These are phyloP conservation scores for Botrytis medusae DNA, from an alignment of 2,329 filamentous ascomycete genomes.

Conservation along the genomic window DNA sequence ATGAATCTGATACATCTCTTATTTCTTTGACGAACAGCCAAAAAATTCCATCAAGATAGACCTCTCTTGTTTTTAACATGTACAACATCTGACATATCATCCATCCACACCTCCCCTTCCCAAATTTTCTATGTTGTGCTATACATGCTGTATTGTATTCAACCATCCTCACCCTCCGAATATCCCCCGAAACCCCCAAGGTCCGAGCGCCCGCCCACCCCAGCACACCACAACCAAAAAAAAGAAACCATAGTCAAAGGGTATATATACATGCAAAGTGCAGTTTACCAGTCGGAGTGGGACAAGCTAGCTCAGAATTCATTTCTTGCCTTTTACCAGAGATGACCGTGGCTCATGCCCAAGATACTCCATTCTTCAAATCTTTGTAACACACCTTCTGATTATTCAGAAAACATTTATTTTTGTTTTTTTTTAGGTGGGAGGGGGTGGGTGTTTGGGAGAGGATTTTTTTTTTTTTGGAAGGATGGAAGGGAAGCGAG, in stretches of 20 bases:
- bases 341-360: constrained; percentile 46
- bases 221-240: too few species aligned
- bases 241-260: too few species aligned
- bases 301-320: constrained; percentile 42
- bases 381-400: constrained; percentile 48
- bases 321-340: constrained; percentile 45
- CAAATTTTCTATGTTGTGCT: neutral
- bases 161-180: neutral
- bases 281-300: constrained; percentile 34
- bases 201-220: neutral
- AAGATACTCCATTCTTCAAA: constrained; percentile 52
- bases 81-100: neutral
- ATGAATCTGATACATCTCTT: neutral
- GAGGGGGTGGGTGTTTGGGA: accelerated
- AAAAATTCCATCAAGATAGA: neutral
- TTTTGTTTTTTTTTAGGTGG: constrained; percentile 24
- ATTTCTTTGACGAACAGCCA: neutral
- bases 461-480: neutral
- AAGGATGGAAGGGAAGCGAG: too few species aligned
- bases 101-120: neutral
- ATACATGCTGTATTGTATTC: too few species aligned
- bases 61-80: neutral
- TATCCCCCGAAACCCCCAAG: neutral
- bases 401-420: constrained; percentile 30
- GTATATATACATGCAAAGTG: constrained; percentile 24